Percentiles rank a stretch among this genome's conserved stretches.
phyloP scores from a whole-genome alignment of 768 basidiomycete genomes.

The Serendipita indica region DNA sequence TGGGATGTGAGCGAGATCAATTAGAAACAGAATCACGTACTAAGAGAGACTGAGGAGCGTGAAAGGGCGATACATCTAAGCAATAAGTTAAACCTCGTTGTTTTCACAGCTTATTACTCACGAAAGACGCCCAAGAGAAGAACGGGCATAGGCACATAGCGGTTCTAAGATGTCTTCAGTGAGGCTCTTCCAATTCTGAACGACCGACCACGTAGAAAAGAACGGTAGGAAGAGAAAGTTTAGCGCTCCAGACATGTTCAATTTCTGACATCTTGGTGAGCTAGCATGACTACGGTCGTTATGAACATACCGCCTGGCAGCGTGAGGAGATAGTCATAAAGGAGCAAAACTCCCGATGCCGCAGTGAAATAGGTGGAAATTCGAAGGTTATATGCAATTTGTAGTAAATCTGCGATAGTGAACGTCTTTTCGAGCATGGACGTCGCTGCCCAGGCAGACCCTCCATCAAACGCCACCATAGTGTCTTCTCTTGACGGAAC shows the following conservation, averaged over 20 bases:
- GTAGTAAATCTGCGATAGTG: no score
- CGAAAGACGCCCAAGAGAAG: neutral
- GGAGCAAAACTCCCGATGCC: neutral
- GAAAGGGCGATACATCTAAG: neutral
- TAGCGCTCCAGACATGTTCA: neutral
- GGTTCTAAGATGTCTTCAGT: neutral
- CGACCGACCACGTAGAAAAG: neutral
- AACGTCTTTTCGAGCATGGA: no score
- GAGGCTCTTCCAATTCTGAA: neutral
- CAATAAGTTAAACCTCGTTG: neutral
- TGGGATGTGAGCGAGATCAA: no score
- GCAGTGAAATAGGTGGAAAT: neutral
- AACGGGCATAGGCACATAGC: neutral
- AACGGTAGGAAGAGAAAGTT: neutral
- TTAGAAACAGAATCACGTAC: neutral
- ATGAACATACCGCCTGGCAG: neutral
- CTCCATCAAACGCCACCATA: no score
- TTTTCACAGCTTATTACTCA: neutral
- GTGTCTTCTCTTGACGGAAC: no score
- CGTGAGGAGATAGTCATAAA: constrained; percentile 5
- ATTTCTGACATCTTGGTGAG: constrained; percentile 9
- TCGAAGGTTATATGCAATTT: no score
- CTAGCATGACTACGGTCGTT: constrained; percentile 11
- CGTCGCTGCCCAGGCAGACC: no score
- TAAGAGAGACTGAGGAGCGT: neutral